These are phyloP conservation scores for Neocallimastix lanati DNA, from an alignment of 192 early-diverging fungal genomes.

Conservation along the genomic window DNA sequence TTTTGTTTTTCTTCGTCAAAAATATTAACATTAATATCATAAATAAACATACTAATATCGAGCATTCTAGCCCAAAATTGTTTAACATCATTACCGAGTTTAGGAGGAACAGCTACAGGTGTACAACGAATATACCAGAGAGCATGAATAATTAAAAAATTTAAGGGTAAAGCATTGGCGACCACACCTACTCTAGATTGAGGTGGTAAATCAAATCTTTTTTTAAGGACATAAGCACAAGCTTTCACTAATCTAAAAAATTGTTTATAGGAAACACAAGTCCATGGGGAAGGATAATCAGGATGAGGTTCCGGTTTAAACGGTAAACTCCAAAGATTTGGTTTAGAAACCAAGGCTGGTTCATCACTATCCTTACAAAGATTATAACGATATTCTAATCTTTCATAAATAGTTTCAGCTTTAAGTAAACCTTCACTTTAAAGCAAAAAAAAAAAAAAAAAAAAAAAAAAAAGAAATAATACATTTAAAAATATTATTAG, in stretches of 20 bases:
- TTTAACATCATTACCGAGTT: neutral
- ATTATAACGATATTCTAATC: neutral
- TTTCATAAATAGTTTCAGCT: neutral
- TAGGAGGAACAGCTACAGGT: neutral
- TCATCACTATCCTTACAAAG: neutral
- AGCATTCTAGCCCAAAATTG: neutral
- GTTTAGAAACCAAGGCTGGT: neutral
- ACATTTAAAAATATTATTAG: no score
- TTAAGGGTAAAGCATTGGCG: neutral
- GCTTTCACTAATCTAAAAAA: neutral
- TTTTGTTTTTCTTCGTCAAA: neutral
- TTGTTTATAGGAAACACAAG: neutral
- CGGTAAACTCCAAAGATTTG: neutral
- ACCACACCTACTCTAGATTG: neutral
- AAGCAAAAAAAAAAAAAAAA: no score
- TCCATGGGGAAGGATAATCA: neutral
- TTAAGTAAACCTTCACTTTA: neutral
- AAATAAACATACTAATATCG: neutral
- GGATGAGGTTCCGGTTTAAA: neutral
- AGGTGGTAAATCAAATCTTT: neutral
- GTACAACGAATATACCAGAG: neutral
- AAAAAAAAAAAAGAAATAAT: no score
- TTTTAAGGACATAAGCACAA: neutral
- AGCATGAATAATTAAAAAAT: neutral
- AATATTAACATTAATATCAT: neutral